These are phyloP conservation scores for Laetiporus sulphureus DNA, from an alignment of 1,284 basidiomycete genomes.

Conservation along the genomic window DNA sequence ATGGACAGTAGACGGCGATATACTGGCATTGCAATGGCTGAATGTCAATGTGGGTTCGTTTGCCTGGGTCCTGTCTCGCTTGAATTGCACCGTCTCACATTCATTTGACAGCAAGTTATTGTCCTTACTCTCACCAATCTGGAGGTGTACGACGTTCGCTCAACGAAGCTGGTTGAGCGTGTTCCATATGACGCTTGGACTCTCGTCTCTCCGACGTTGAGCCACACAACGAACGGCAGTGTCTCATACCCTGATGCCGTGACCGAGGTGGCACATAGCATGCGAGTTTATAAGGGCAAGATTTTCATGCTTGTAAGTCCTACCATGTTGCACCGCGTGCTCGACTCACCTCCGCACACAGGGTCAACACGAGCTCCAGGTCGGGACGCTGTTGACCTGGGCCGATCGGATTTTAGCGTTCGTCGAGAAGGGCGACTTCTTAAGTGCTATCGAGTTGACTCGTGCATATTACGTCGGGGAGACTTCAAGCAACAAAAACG, in stretches of 20 bases:
- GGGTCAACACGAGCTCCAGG: constrained; percentile 66
- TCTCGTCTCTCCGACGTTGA: constrained; percentile 48
- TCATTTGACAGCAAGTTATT: constrained; percentile 49
- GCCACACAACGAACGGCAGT: constrained; percentile 39
- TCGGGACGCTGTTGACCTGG: constrained; percentile 91
- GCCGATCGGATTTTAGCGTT: constrained; percentile 85
- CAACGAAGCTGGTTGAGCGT: constrained; percentile 49
- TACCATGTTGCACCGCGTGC: background rate
- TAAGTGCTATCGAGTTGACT: constrained; percentile 85
- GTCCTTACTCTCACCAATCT: constrained; percentile 52
- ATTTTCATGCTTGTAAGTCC: constrained; percentile 80
- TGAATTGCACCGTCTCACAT: constrained; percentile 2
- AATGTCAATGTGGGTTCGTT: constrained; percentile 65
- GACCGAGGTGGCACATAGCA: constrained; percentile 61
- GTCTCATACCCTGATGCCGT: constrained; percentile 44
- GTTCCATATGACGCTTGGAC: constrained; percentile 49
- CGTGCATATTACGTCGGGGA: constrained; percentile 81
- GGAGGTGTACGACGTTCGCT: constrained; percentile 65
- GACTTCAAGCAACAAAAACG: constrained; percentile 83
- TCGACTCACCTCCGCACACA: constrained; percentile 22
- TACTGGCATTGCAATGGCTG: constrained; percentile 69
- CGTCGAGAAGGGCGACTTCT: constrained; percentile 84
- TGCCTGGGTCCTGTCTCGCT: constrained; percentile 9
- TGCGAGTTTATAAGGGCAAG: constrained; percentile 84
- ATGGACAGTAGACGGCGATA: constrained; percentile 50